Evolutionary conservation across 2,329 filamentous ascomycete genomes (phyloP).

Genomic region (Cytospora schulzeri): DNA sequence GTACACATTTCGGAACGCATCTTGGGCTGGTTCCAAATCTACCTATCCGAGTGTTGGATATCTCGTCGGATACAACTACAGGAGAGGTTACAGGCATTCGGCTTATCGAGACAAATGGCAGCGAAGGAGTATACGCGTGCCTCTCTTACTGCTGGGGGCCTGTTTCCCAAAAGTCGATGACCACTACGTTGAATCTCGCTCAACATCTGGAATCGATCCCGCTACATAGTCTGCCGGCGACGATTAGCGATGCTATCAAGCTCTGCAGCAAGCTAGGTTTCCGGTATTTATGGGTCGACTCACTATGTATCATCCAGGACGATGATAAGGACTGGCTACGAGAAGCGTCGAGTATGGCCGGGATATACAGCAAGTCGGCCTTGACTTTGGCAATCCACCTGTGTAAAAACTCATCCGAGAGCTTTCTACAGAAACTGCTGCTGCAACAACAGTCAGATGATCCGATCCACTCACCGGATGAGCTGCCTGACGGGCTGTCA

Average conservation of each 20-base stretch:
- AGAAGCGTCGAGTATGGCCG: constrained; percentile 13
- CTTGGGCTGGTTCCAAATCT: not conserved
- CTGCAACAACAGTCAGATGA: not conserved
- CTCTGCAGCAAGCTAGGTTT: constrained; percentile 1
- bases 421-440: not conserved
- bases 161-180: not conserved
- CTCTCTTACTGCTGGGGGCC: constrained; percentile 17
- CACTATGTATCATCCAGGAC: constrained; percentile 13
- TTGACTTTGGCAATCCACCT: constrained; percentile 7
- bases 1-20: not conserved
- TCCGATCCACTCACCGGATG: too few species aligned
- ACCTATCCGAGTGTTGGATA: constrained; percentile 2
- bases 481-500: too few species aligned
- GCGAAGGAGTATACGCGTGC: not conserved
- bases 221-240: not conserved
- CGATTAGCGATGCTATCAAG: not conserved
- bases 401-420: not conserved
- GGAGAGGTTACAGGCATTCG: not conserved
- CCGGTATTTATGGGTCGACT: constrained; percentile 14
- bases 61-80: not conserved
- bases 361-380: constrained; percentile 1
- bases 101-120: not conserved
- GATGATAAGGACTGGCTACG: constrained; percentile 10
- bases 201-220: not conserved
- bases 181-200: not conserved